These are phyloP conservation scores for Parachaetomium inaequale DNA, from an alignment of 495 filamentous ascomycete genomes.

Conservation along the genomic window DNA sequence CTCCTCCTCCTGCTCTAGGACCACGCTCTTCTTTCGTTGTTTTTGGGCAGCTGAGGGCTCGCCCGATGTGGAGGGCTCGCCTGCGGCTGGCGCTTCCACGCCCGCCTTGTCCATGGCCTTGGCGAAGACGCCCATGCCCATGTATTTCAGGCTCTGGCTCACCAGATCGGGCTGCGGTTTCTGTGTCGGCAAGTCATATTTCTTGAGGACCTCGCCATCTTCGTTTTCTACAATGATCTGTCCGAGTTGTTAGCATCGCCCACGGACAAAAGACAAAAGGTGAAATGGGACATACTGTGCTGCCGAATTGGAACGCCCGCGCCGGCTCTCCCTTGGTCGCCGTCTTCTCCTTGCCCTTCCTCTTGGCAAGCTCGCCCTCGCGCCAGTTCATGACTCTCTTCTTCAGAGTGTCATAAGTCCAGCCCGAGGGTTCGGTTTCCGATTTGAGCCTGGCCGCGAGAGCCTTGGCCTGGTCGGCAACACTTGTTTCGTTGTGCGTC, in stretches of 20 bases:
- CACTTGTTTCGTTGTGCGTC: constrained; percentile 31
- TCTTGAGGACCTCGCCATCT: constrained; percentile 95
- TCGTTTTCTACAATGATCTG: constrained; percentile 96
- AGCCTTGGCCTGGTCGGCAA: constrained; percentile 27
- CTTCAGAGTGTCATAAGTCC: constrained; percentile 43
- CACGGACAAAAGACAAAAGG: background rate
- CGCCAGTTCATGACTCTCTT: constrained; percentile 52
- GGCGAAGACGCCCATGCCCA: constrained; percentile 45
- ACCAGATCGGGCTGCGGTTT: constrained; percentile 39
- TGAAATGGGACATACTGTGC: constrained; percentile 53
- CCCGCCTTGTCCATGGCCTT: constrained; percentile 37
- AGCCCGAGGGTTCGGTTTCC: constrained; percentile 42
- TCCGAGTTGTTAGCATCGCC: constrained; percentile 19
- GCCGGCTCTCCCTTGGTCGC: constrained; percentile 58
- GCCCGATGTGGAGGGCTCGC: constrained; percentile 39
- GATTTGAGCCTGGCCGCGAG: constrained; percentile 44
- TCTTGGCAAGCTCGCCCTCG: constrained; percentile 54
- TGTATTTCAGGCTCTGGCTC: constrained; percentile 44
- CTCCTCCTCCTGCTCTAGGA: constrained; percentile 53
- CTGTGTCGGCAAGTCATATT: constrained; percentile 77
- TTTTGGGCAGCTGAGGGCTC: constrained; percentile 32
- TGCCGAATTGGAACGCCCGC: constrained; percentile 91
- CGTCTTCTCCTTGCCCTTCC: constrained; percentile 54
- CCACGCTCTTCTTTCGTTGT: constrained; percentile 36
- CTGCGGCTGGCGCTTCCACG: constrained; percentile 52